A percentile compares a stretch with the other conserved stretches of the same genome.
Conservation (phyloP, 2,329 filamentous ascomycete species). For the Monilinia vaccinii-corymbosi region DNA sequence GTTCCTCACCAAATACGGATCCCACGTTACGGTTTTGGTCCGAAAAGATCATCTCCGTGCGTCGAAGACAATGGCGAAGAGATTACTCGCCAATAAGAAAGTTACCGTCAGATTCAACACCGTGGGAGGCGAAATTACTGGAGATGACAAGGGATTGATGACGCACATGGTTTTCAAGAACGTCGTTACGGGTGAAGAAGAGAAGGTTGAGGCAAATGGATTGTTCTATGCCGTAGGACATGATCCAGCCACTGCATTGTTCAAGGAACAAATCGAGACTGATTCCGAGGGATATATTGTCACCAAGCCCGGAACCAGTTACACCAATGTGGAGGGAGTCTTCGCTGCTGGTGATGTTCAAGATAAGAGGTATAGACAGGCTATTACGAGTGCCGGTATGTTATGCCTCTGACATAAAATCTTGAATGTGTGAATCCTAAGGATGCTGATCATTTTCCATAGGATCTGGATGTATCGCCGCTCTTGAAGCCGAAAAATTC, state of each 20-base stretch:
- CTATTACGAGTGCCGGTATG: constrained; percentile 91
- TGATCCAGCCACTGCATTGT: constrained; percentile 81
- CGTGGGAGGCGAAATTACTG: constrained; percentile 72
- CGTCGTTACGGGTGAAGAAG: constrained; percentile 62
- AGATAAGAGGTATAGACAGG: constrained; percentile 96
- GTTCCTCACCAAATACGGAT: constrained; percentile 95
- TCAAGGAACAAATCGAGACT: constrained; percentile 82
- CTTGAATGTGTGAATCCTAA: neutral
- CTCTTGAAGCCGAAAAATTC: constrained; percentile 91
- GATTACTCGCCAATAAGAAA: constrained; percentile 76
- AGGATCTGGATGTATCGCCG: constrained; percentile 92
- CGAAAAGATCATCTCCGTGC: constrained; percentile 79
- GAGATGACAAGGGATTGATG: constrained; percentile 81
- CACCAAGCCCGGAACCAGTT: constrained; percentile 79
- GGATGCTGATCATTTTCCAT: constrained; percentile 17
- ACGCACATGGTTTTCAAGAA: constrained; percentile 78
- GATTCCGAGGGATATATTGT: constrained; percentile 87
- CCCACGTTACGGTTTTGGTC: constrained; percentile 89
- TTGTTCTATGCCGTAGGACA: constrained; percentile 97
- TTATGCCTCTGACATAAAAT: constrained; percentile 20
- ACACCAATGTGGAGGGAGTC: constrained; percentile 82
- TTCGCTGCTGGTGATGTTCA: constrained; percentile 97
- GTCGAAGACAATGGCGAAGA: constrained; percentile 83
- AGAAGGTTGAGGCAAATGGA: constrained; percentile 82
- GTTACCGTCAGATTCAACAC: constrained; percentile 83